Evolutionary conservation across 192 early-diverging fungal genomes (phyloP).

Genomic region (Phlyctochytrium arcticum): DNA sequence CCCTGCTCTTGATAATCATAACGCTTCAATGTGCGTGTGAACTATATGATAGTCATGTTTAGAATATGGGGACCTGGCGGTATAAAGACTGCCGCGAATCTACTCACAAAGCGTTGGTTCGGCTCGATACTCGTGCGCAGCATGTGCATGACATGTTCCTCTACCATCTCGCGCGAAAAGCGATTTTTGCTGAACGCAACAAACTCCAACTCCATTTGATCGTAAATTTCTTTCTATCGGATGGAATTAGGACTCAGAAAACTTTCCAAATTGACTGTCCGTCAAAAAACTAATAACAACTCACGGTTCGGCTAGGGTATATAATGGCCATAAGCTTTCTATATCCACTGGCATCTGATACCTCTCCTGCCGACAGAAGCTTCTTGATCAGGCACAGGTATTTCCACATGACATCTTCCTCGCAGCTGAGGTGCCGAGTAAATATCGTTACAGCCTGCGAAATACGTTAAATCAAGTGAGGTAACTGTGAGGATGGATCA

Average conservation of each 20-base stretch:
- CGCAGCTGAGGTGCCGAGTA: slow-evolving; percentile 34
- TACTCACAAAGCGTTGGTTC: slow-evolving; percentile 40
- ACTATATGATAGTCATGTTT: slow-evolving; percentile 1
- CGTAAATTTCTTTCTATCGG: slow-evolving; percentile 42
- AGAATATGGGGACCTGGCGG: neutral
- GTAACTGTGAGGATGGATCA: neutral
- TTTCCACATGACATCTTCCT: slow-evolving; percentile 50
- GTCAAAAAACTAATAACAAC: neutral
- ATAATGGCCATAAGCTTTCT: slow-evolving; percentile 32
- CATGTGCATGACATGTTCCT: slow-evolving; percentile 50
- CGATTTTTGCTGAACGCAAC: slow-evolving; percentile 48
- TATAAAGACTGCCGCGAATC: neutral
- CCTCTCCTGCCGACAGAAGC: slow-evolving; percentile 28
- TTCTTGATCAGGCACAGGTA: slow-evolving; percentile 38
- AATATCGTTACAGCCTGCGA: slow-evolving; percentile 32
- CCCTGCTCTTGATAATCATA: slow-evolving; percentile 35
- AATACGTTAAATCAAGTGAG: neutral
- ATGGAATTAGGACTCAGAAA: too few species aligned
- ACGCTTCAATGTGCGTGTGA: slow-evolving; percentile 22
- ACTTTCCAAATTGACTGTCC: too few species aligned
- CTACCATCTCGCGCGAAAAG: slow-evolving; percentile 30
- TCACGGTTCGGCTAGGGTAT: slow-evolving; percentile 43
- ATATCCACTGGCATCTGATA: slow-evolving; percentile 27
- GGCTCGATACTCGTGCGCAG: slow-evolving; percentile 39
- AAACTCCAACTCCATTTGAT: slow-evolving; percentile 51